Base-by-base conservation (phyloP, 495 filamentous ascomycete genomes). In the Aspergillus sclerotioniger region DNA sequence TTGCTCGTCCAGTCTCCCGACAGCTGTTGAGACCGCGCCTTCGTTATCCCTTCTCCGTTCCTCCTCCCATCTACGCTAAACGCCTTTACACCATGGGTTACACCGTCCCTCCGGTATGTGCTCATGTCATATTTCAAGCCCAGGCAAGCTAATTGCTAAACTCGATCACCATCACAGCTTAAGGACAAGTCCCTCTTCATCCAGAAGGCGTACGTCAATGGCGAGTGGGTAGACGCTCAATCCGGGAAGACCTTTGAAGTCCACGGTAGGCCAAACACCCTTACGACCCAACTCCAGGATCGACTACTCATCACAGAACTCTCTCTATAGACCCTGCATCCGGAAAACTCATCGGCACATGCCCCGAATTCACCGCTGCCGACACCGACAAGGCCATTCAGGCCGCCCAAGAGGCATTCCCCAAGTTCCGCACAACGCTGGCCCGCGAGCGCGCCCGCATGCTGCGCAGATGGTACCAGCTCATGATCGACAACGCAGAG, bases 391-490 rank as follows among this genome's bases (percentile, higher is more conserved):
- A 75, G 51, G 91, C 92, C 62, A 93, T 96, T 69, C 71, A 84
- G 21, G 87, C 88, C 37, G 91, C 91, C 46, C 81, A 82, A 6
- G 83, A 77, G 3, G 91, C 92, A 3, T 89, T 96, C 67, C 81
- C 86, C 37, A 78, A 79, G 51, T 96, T 92, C 79, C 85, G 88
- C 54, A 80, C 80, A 51, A 85, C 80, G 43, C 88, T 92, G 0
- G 89, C 85, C 53, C 89, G 93, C 41, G 85, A 96, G 75, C 85
- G 91, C 48, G 84, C 91, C 35, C 86, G 84, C 67, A 82, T 96
- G 72, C 82, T 98, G 45, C 84, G 90, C 49, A 89, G 87, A 65
- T 97, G 92, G 94, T 93, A 92, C 72, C 84, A 96, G 51, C 76
- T 96, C 53, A 86, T 97, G 82, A 73, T 92, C 8, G 91, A 91